Base-by-base conservation (phyloP, 140 eudicot genomes). In the Artemisia princeps region DNA sequence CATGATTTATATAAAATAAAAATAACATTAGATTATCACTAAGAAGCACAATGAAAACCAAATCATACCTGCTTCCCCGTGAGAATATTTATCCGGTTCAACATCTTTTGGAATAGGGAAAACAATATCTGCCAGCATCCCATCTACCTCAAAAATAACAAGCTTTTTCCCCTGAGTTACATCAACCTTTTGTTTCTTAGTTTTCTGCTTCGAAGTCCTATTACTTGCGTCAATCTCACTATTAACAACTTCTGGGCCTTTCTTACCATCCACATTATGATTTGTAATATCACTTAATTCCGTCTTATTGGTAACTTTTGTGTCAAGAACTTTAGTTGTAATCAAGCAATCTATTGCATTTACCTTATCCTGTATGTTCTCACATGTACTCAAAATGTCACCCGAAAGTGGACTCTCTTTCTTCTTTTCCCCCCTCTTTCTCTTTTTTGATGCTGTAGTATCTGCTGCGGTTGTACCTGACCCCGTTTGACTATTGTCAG, bases 1-100 rank as follows among this genome's bases (percentile, higher is more conserved):
- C 64, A 68, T 13, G 13, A 55, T 67, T 56, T 0, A 72, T 66
- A 26, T 57, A 42, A 16, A 49, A 17, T 8, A 30, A 12, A 55
- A 14, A 6, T 54, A 72, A 45, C 56, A 17, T 56, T 50, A 48
- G 46, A 30, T 45, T 30, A 76, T 63, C 17, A 24, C 22, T 2
- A 45, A 45, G 3, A 7, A 45, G 51, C 51, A 46, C 51, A 46
- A 30, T 46, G 51, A 12, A 12, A 12, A 46, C 52, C 30, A 63
- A 52, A 15, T 33, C 86, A 16, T 65, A 87, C 95, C 68, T 76
- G 96, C 89, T 64, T 87, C 74, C 49, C 86, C 61, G 14, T 17
- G 49, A 45, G 81, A 74, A 59, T 60, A 68, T 49, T 14, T 69
- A 73, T 87, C 95, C 9, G 82, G 77, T 77, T 50, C 54, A 65